Conservation (phyloP, 2,329 filamentous ascomycete species). For the Ceratocystis ficicola region DNA sequence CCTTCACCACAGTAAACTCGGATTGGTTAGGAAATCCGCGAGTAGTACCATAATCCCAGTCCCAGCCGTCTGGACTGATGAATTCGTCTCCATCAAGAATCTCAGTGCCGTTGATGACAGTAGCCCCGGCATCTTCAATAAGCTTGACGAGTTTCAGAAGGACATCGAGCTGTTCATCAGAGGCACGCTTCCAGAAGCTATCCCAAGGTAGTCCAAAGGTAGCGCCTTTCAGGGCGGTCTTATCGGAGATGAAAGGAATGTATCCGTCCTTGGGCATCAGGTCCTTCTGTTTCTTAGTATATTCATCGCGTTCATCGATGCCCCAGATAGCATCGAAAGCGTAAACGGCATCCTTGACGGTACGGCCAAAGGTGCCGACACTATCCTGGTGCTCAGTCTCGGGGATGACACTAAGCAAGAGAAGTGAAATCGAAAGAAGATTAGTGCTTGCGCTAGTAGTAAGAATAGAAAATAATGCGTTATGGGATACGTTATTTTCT, state of each 20-base stretch:
- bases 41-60: constrained; percentile 56
- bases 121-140: constrained; percentile 50
- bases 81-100: constrained; percentile 50
- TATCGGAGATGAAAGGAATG: constrained; percentile 42
- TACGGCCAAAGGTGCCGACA: constrained; percentile 55
- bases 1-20: constrained; percentile 61
- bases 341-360: constrained; percentile 55
- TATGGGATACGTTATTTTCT: background rate
- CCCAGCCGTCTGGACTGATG: constrained; percentile 54
- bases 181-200: constrained; percentile 54
- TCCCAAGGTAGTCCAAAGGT: constrained; percentile 61
- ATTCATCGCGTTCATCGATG: constrained; percentile 50
- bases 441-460: background rate
- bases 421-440: background rate
- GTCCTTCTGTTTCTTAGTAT: constrained; percentile 46
- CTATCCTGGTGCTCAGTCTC: constrained; percentile 57
- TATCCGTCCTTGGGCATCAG: constrained; percentile 46
- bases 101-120: constrained; percentile 57
- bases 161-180: constrained; percentile 41
- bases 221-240: constrained; percentile 44
- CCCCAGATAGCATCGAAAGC: constrained; percentile 58
- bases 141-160: constrained; percentile 35
- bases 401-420: constrained; percentile 41
- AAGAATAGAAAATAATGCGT: background rate
- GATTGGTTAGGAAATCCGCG: constrained; percentile 58